Evolutionary conservation across 805 yeast genomes (phyloP).

Genomic region (Wickerhamomyces hampshirensis): DNA sequence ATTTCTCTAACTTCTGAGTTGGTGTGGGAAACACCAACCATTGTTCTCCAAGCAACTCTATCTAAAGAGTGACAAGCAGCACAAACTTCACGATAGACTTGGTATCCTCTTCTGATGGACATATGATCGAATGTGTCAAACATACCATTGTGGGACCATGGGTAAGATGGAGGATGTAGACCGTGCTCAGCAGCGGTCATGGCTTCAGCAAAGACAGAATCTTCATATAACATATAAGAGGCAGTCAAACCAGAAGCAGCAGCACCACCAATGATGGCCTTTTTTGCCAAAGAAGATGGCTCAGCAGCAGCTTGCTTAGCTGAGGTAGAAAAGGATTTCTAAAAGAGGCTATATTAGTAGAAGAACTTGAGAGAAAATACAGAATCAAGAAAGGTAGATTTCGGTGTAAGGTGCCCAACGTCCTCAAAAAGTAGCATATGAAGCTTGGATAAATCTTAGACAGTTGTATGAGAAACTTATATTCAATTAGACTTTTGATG

Average conservation of each 20-base stretch:
- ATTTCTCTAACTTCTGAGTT: constrained; percentile 84
- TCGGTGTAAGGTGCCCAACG: neutral
- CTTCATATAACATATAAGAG: constrained; percentile 77
- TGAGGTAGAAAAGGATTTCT: constrained; percentile 31
- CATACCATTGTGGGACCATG: constrained; percentile 94
- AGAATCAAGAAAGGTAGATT: neutral
- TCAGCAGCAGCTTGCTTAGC: constrained; percentile 32
- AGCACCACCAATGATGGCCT: constrained; percentile 54
- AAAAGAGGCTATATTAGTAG: neutral
- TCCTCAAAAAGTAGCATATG: neutral
- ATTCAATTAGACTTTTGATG: no score
- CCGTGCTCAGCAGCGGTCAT: constrained; percentile 99
- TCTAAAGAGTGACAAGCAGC: constrained; percentile 98
- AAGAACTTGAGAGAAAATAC: neutral
- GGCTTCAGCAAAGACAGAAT: constrained; percentile 83
- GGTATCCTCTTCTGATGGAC: constrained; percentile 97
- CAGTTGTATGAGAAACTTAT: no score
- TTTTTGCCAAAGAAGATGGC: constrained; percentile 35
- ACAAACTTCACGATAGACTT: constrained; percentile 97
- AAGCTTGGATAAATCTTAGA: neutral
- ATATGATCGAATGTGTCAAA: constrained; percentile 89
- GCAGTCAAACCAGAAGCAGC: constrained; percentile 77
- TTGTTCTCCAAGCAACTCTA: constrained; percentile 96
- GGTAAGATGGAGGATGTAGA: constrained; percentile 87
- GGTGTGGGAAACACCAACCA: constrained; percentile 95